phyloP scores from a whole-genome alignment of 441 rosid species.

The Raphanus hybrid region DNA sequence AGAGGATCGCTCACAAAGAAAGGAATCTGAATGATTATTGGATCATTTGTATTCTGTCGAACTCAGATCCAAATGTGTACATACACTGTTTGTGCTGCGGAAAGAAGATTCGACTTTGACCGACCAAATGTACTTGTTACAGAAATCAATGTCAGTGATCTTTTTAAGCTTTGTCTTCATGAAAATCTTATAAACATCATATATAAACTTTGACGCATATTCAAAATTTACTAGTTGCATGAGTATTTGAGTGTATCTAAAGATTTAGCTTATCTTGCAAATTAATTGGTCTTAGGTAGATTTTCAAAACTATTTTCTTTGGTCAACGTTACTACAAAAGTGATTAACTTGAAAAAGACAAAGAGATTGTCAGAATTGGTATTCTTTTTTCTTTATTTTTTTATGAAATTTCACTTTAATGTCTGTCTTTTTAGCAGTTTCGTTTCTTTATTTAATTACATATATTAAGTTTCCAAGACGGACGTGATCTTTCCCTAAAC shows the following conservation, averaged over 20 bases:
- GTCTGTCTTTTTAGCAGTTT: constrained; percentile 51
- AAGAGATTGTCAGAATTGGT: constrained; percentile 71
- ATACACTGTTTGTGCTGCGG: constrained; percentile 22
- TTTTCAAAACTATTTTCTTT: constrained; percentile 33
- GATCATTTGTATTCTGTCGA: constrained; percentile 29
- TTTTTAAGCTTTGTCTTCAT: constrained; percentile 7
- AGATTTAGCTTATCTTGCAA: constrained; percentile 22
- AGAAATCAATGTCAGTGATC: constrained; percentile 17
- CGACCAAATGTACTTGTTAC: constrained; percentile 37
- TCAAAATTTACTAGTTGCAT: background rate
- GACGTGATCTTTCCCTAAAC: constrained; percentile 95
- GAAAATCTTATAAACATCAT: background rate
- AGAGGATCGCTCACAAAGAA: constrained; percentile 3
- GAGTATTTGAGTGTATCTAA: background rate
- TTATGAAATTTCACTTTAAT: constrained; percentile 58
- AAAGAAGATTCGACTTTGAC: constrained; percentile 44
- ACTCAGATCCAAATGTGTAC: constrained; percentile 36
- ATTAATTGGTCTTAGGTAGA: constrained; percentile 29
- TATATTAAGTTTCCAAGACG: constrained; percentile 67
- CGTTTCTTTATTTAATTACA: constrained; percentile 39
- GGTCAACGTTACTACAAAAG: constrained; percentile 43
- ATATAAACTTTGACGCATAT: constrained; percentile 16
- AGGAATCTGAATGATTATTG: constrained; percentile 26
- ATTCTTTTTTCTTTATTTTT: constrained; percentile 47
- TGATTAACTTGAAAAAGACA: constrained; percentile 64